Conservation (phyloP, 768 basidiomycete genomes). For the Auriscalpium orientale region DNA sequence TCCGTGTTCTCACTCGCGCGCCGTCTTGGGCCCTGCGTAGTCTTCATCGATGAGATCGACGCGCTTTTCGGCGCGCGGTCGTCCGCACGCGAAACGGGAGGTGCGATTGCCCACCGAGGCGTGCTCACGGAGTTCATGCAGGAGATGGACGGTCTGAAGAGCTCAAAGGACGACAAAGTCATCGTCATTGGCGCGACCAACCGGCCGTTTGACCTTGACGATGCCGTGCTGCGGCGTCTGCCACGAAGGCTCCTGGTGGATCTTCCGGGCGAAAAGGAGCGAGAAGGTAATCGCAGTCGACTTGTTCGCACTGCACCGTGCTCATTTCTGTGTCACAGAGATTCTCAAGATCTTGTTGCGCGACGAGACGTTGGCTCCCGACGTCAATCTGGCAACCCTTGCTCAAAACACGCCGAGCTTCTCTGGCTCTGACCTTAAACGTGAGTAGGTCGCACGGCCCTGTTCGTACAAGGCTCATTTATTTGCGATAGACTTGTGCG, state of each 20-base stretch:
- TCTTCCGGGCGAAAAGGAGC: conserved; percentile 78
- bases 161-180: conserved; percentile 70
- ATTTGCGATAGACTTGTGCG: conserved; percentile 66
- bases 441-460: conserved; percentile 37
- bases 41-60: conserved; percentile 94
- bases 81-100: conserved; percentile 67
- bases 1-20: conserved; percentile 86
- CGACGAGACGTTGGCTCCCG: conserved; percentile 64
- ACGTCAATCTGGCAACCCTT: conserved; percentile 52
- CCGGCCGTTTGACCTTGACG: conserved; percentile 83
- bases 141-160: conserved; percentile 91
- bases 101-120: conserved; percentile 77
- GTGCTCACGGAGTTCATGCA: conserved; percentile 93
- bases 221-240: conserved; percentile 83
- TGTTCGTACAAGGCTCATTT: neutral
- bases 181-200: conserved; percentile 95
- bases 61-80: conserved; percentile 84
- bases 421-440: conserved; percentile 93
- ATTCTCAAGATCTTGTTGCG: conserved; percentile 82
- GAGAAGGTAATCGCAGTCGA: conserved; percentile 51
- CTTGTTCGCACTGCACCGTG: neutral
- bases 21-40: conserved; percentile 79
- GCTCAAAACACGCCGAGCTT: conserved; percentile 76
- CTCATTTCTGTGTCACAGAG: conserved; percentile 35
- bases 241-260: conserved; percentile 85